phyloP scores from a whole-genome alignment of 805 yeast genomes.

The Starmerella apis region DNA sequence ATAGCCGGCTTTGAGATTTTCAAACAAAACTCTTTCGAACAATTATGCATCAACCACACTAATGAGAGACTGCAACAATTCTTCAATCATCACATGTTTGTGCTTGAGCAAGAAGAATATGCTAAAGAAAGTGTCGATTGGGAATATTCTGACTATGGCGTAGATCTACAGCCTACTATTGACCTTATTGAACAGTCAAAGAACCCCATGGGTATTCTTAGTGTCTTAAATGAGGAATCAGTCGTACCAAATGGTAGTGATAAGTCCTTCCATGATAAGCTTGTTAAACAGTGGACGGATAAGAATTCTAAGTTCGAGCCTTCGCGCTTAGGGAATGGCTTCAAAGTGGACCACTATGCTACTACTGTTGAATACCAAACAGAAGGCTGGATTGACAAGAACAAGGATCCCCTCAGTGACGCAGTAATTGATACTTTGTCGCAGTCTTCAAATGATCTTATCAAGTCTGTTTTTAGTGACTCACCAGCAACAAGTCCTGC shows the following conservation, averaged over 20 bases:
- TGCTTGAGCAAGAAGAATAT: slow-evolving; percentile 95
- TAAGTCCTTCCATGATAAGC: slow-evolving; percentile 66
- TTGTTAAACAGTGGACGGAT: slow-evolving; percentile 53
- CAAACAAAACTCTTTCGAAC: slow-evolving; percentile 91
- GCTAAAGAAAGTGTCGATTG: slow-evolving; percentile 88
- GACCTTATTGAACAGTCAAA: slow-evolving; percentile 70
- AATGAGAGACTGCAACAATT: slow-evolving; percentile 95
- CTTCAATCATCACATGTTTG: slow-evolving; percentile 89
- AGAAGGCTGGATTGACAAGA: slow-evolving; percentile 88
- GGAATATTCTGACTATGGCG: slow-evolving; percentile 89
- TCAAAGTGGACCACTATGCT: slow-evolving; percentile 84
- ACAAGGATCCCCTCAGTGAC: slow-evolving; percentile 84
- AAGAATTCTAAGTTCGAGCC: slow-evolving; percentile 53
- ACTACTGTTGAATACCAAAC: slow-evolving; percentile 90
- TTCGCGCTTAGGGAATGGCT: slow-evolving; percentile 65
- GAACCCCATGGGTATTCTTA: slow-evolving; percentile 57
- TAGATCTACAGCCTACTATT: slow-evolving; percentile 87
- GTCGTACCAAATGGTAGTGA: slow-evolving; percentile 87
- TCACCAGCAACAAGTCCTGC: neutral
- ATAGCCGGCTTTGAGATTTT: slow-evolving; percentile 97
- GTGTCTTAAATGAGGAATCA: slow-evolving; percentile 88
- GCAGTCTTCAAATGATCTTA: slow-evolving; percentile 46
- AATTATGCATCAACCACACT: slow-evolving; percentile 90
- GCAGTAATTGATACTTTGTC: slow-evolving; percentile 53
- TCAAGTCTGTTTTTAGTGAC: slow-evolving; percentile 43